Evolutionary conservation across 306 rosid species (phyloP).

Genomic region (Cucumis melo): DNA sequence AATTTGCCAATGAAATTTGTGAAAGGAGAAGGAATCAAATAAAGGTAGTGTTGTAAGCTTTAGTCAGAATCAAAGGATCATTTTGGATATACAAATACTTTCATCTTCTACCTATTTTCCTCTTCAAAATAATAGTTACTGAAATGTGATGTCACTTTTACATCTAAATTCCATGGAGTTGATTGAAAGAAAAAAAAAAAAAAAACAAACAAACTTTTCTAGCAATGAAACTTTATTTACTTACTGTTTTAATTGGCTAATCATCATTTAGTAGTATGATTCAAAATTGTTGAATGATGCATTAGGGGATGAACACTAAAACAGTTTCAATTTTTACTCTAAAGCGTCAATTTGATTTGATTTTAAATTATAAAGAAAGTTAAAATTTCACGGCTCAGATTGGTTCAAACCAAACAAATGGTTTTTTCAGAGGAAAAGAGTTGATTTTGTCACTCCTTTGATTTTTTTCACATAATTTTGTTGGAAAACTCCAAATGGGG

Average conservation of each 20-base stretch:
- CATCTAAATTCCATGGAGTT: background rate
- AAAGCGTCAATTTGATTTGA: too few relatives aligned
- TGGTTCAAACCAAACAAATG: too few relatives aligned
- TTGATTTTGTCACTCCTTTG: too few relatives aligned
- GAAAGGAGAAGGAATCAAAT: conserved; percentile 16
- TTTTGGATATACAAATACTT: conserved; percentile 23
- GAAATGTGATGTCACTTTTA: background rate
- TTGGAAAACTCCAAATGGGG: background rate
- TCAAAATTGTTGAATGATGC: too few relatives aligned
- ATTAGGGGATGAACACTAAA: too few relatives aligned
- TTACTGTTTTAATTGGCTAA: background rate
- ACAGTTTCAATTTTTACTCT: too few relatives aligned
- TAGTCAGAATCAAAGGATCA: conserved; percentile 14
- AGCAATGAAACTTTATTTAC: background rate
- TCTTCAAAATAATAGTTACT: background rate
- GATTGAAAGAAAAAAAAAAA: too few relatives aligned
- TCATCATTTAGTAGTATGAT: background rate
- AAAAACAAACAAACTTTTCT: background rate
- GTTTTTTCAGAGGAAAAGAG: too few relatives aligned
- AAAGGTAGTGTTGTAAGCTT: conserved; percentile 14
- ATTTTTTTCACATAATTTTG: background rate
- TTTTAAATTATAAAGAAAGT: too few relatives aligned
- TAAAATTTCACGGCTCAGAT: too few relatives aligned
- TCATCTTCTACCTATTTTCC: background rate
- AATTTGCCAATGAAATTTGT: conserved; percentile 10